These are phyloP conservation scores for Termitomyces sp. DNA, from an alignment of 768 basidiomycete genomes.

Conservation along the genomic window DNA sequence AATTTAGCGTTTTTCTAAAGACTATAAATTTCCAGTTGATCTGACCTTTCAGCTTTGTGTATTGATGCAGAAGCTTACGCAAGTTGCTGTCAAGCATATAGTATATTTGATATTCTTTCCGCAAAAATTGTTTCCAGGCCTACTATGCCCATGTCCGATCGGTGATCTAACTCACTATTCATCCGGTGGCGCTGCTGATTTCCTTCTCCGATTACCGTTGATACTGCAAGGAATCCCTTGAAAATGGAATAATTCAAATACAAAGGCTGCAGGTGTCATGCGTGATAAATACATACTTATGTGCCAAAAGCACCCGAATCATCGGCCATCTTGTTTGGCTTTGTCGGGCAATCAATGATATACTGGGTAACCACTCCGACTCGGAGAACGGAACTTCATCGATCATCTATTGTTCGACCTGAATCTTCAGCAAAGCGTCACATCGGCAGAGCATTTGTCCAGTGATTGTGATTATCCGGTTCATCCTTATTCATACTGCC, in stretches of 20 bases:
- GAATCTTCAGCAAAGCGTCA: not conserved
- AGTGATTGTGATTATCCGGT: not conserved
- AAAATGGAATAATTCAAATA: not conserved
- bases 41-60: too few relatives aligned
- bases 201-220: not conserved
- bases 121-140: too few relatives aligned
- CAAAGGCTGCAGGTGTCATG: not conserved
- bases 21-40: too few relatives aligned
- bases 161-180: not conserved
- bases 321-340: not conserved
- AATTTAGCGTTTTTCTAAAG: not conserved
- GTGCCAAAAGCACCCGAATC: not conserved
- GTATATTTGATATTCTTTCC: not conserved
- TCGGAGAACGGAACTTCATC: slow-evolving; percentile 1
- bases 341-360: not conserved
- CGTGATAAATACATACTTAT: not conserved
- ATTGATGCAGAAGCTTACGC: not conserved
- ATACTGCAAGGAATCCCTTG: not conserved
- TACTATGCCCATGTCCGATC: not conserved
- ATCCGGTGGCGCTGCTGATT: slow-evolving; percentile 3
- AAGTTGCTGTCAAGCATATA: not conserved
- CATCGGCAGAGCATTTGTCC: not conserved
- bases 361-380: not conserved
- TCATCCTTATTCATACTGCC: not conserved
- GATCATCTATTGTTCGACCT: not conserved